phyloP scores from a whole-genome alignment of 306 rosid genomes.

The Crataegus laevigata region DNA sequence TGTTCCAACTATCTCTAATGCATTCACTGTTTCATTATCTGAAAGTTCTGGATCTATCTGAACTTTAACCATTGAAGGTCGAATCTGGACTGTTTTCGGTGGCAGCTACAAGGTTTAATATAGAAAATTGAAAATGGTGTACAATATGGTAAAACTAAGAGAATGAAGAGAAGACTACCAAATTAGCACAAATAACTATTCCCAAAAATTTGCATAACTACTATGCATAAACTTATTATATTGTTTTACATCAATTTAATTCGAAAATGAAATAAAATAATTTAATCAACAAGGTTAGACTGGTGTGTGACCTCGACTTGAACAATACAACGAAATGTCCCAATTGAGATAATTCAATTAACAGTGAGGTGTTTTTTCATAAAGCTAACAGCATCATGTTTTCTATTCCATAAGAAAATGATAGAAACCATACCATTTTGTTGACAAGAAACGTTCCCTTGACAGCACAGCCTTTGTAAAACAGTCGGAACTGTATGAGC shows the following conservation, averaged over 20 bases:
- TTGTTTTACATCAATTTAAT: neutral
- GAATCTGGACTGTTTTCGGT: conserved; percentile 53
- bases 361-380: neutral
- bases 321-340: neutral
- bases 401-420: neutral
- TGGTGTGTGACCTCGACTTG: neutral
- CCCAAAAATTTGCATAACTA: neutral
- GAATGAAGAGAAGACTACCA: neutral
- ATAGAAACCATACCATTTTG: conserved; percentile 33
- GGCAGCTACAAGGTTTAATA: conserved; percentile 46
- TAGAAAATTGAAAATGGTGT: neutral
- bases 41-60: conserved; percentile 21
- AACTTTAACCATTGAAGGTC: conserved; percentile 74
- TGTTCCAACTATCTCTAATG: conserved; percentile 62
- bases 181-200: neutral
- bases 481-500: conserved; percentile 70
- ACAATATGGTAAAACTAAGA: neutral
- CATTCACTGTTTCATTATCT: conserved; percentile 30
- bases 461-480: conserved; percentile 51
- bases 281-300: neutral
- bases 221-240: neutral
- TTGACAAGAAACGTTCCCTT: conserved; percentile 72
- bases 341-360: neutral
- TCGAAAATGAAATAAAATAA: neutral
- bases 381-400: neutral